Base-by-base conservation (phyloP, 345 rosid species). In the Salix brachista region DNA sequence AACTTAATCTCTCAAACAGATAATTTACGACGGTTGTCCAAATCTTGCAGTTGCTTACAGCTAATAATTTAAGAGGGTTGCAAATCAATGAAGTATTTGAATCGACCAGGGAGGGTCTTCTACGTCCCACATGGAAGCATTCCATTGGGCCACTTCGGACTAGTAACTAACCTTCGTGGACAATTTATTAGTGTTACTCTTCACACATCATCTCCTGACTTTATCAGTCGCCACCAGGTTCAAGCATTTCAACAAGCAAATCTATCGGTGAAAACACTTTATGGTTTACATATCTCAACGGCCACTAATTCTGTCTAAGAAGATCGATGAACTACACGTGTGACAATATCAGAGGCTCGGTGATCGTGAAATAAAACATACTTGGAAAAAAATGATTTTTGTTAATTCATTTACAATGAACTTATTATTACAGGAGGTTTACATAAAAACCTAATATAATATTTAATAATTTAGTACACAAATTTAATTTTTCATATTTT, bases 91-190 rank as follows among this genome's bases (percentile, higher is more conserved):
- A 21, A 26, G 19, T 14, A 36, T 17, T 44, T 0, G 21, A 54
- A 36, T 37, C 64, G 58, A 68, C 25, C 44, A 4, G 3, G n/a
- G 1, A 26, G 56, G 3, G 12, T 56, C 14, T 13, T 16, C 44
- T 3, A 9, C 3, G 21, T n/a, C 18, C 65, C 71, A 81, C 48
- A 58, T 81, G 89, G 86, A 41, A 44, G 73, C 10, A 14, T 6
- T 0, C 12, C 18, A 73, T 34, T 82, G 84, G 79, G 3, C 81
- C 88, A 83, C 75, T 71, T 78, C 70, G 81, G 52, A 74, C 65
- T 8, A 68, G 84, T 75, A 68, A 82, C 56, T 86, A 73, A 77
- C 83, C 83, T 7, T 72, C 77, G 52, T 21, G 58, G 76, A 77
- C 75, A 73, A 13, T 78, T 48, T 18, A 48, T 75, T 52, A 67